A percentile compares a stretch with the other conserved stretches of the same genome.
phyloP scores from a whole-genome alignment of 2,329 filamentous ascomycete species.

The Diplodia sapinea region DNA sequence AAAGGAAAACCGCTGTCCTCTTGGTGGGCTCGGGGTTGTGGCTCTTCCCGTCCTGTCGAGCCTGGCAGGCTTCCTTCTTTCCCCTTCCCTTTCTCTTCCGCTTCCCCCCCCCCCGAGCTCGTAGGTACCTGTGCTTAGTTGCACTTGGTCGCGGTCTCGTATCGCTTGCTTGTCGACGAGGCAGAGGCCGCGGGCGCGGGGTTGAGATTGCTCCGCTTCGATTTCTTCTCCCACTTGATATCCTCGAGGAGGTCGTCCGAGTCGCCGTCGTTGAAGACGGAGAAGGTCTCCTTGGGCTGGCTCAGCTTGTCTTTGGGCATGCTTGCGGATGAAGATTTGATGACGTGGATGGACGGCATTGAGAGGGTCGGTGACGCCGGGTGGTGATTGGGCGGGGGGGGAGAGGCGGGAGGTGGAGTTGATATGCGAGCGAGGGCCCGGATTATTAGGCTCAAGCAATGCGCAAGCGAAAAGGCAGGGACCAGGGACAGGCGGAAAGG shows the following conservation, averaged over 20 bases:
- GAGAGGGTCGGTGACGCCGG: not conserved
- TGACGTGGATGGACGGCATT: slow-evolving; percentile 27
- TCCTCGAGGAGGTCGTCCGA: slow-evolving; percentile 25
- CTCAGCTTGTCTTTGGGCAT: slow-evolving; percentile 27
- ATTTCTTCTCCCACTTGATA: slow-evolving; percentile 21
- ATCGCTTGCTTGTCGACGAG: not conserved
- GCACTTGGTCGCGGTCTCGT: not conserved
- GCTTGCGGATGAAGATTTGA: slow-evolving; percentile 8
- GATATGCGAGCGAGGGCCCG: not conserved
- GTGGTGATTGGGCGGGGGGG: not conserved
- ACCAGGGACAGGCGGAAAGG: not conserved
- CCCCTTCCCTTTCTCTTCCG: not conserved
- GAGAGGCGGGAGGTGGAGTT: not conserved
- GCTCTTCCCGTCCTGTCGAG: not conserved
- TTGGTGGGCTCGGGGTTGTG: too few relatives aligned
- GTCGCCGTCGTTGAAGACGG: slow-evolving; percentile 28
- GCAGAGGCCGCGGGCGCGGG: not conserved
- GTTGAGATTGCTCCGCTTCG: not conserved
- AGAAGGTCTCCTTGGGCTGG: slow-evolving; percentile 27
- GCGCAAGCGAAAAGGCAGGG: not conserved
- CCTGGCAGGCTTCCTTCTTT: not conserved
- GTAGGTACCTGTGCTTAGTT: not conserved
- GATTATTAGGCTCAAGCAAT: not conserved
- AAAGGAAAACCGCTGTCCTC: too few relatives aligned
- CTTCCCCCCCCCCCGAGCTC: too few relatives aligned